Evolutionary conservation across 2,329 filamentous ascomycete genomes (phyloP), one percentile per base, ranked within the genome.

Genomic region (Cryoendolithus antarcticus): DNA sequence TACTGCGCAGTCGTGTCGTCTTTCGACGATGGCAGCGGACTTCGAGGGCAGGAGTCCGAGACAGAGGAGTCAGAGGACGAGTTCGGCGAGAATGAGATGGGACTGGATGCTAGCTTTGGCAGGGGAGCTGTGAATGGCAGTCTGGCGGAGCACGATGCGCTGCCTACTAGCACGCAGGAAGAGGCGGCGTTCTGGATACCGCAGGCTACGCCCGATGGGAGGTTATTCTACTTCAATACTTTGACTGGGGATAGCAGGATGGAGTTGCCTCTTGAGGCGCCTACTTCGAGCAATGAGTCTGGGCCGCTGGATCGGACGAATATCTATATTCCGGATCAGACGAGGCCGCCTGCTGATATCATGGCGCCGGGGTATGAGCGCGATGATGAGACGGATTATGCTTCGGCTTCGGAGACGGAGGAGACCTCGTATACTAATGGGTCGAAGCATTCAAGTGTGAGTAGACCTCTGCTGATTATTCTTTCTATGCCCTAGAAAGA

Each of bases 151-250:
- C 71, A 86, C 36, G 85, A 93, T 54, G 77, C 78, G 36, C 69
- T 71, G 12, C 72, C 72, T 34, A 62, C 62, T 45, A 69, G 63
- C 46, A 79, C 80, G 54, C 82, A 84, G 55, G 88, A 91, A 51
- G 80, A 89, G 58, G 86, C 89, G 34, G 89, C 93, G 48, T 98
- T 93, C 58, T 98, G 91, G 91, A 94, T 98, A 50, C 91, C 91
- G 11, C 91, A 98, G 65, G 91, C 88, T 9, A 98, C 91, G 0
- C 77, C 85, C 1, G 88, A 96, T 58, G 91, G 91, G 39, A 75
- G 88, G 41, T 65, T 98, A 15, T 98, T 93, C 63, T 98, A 96
- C 65, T 96, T 93, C 71, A 98, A 98, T 62, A 96, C 89, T 46
- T 78, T 95, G 66, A 98, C 91, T 0, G 88, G 89, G 40, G 86